Conservation (phyloP, 768 basidiomycete genomes). For the Dictyophora rubrovolvata region DNA sequence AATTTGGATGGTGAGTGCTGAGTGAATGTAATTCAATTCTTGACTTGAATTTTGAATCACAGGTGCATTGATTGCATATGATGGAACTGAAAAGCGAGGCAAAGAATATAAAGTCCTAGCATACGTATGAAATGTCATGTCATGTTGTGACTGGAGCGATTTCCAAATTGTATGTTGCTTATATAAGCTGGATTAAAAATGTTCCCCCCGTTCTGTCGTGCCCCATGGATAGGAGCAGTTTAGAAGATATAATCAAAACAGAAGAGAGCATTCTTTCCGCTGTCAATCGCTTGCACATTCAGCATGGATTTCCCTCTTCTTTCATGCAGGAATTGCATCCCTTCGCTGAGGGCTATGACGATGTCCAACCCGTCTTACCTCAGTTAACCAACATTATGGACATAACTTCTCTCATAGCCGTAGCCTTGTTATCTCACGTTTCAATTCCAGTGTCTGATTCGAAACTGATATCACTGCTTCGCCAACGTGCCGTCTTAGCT, state of each 20-base stretch:
- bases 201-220: background rate
- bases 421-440: conserved; percentile 25
- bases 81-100: background rate
- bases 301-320: conserved; percentile 1
- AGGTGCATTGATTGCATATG: conserved; percentile 6
- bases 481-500: conserved; percentile 48
- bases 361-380: conserved; percentile 1
- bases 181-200: background rate
- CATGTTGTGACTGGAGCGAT: background rate
- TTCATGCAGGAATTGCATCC: conserved; percentile 1
- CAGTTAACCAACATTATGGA: conserved; percentile 4
- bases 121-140: background rate
- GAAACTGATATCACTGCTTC: conserved; percentile 58
- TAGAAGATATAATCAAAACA: background rate
- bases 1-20: conserved; percentile 35
- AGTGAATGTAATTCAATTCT: background rate
- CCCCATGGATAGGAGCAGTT: background rate
- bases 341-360: conserved; percentile 2
- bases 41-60: background rate
- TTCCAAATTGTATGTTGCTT: background rate
- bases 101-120: conserved; percentile 3
- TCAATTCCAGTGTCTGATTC: conserved; percentile 46
- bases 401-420: conserved; percentile 2
- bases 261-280: conserved; percentile 5
- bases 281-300: background rate